These are phyloP conservation scores for Lentinula novae-zelandiae DNA, from an alignment of 1,284 basidiomycete genomes.

Conservation along the genomic window DNA sequence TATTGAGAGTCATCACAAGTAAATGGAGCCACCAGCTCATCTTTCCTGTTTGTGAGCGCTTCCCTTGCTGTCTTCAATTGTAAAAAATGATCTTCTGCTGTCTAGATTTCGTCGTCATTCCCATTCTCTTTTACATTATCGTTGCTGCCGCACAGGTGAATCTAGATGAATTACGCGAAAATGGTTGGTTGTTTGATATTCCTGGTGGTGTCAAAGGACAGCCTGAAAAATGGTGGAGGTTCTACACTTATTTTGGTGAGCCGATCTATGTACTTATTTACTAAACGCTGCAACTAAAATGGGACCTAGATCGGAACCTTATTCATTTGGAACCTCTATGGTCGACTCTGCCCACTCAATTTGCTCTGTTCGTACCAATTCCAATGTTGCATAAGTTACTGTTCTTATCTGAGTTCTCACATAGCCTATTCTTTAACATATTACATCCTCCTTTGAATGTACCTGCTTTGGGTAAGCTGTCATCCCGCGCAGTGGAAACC, in stretches of 20 bases:
- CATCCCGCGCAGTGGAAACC: neutral
- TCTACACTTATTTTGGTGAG: constrained; percentile 76
- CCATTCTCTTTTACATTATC: constrained; percentile 81
- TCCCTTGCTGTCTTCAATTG: constrained; percentile 23
- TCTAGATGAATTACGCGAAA: constrained; percentile 55
- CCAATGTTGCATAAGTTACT: too few species aligned
- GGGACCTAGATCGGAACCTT: constrained; percentile 50
- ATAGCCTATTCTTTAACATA: constrained; percentile 85
- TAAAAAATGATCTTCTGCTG: neutral
- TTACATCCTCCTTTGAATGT: constrained; percentile 94
- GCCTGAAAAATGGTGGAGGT: constrained; percentile 76
- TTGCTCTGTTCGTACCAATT: constrained; percentile 54
- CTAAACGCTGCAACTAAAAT: neutral
- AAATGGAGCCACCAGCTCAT: constrained; percentile 86
- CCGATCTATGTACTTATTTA: constrained; percentile 12
- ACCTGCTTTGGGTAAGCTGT: constrained; percentile 73
- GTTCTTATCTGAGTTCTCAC: constrained; percentile 8
- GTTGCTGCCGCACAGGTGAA: constrained; percentile 64
- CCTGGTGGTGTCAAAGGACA: constrained; percentile 35
- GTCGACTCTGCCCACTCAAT: constrained; percentile 78
- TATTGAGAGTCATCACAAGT: constrained; percentile 80
- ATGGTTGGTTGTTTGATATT: constrained; percentile 91
- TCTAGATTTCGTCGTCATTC: constrained; percentile 82
- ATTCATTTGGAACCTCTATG: constrained; percentile 66
- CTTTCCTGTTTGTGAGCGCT: constrained; percentile 80